Evolutionary conservation across 305 asterid genomes (phyloP).

Genomic region (Ilex paraguariensis): DNA sequence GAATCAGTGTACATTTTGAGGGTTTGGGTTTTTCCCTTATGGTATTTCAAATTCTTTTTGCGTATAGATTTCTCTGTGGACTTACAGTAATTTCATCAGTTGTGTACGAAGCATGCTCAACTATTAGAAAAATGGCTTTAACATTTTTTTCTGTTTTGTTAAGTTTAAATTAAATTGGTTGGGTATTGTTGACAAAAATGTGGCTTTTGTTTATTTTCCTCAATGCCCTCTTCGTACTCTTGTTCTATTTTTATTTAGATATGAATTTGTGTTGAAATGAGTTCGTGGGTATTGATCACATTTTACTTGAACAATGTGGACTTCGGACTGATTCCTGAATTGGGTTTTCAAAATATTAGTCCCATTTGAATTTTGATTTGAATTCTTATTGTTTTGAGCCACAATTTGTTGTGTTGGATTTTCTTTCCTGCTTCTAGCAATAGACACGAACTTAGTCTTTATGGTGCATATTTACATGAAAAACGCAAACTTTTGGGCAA

Average conservation of each 20-base stretch:
- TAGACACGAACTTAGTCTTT: too few relatives aligned
- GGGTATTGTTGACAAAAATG: too few relatives aligned
- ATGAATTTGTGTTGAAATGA: too few relatives aligned
- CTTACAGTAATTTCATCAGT: too few relatives aligned
- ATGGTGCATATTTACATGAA: too few relatives aligned
- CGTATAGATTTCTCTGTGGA: too few relatives aligned
- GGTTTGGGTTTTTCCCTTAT: slow-evolving; percentile 6
- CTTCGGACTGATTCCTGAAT: background rate
- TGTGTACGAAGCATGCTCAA: too few relatives aligned
- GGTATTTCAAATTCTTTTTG: slow-evolving; percentile 1
- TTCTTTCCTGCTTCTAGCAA: background rate
- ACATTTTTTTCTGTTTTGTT: background rate
- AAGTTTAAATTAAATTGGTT: background rate
- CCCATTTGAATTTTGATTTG: too few relatives aligned
- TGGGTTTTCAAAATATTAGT: slow-evolving; percentile 9
- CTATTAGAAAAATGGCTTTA: too few relatives aligned
- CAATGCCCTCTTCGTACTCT: background rate
- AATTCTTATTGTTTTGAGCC: too few relatives aligned
- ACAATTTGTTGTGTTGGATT: background rate
- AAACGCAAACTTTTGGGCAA: too few relatives aligned
- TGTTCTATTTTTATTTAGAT: background rate
- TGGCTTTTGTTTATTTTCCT: slow-evolving; percentile 1
- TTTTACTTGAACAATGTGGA: slow-evolving; percentile 6
- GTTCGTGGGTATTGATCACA: too few relatives aligned
- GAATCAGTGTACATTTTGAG: background rate